Base-by-base conservation (phyloP, 2,329 filamentous ascomycete species). In the Colletotrichum sp. region DNA sequence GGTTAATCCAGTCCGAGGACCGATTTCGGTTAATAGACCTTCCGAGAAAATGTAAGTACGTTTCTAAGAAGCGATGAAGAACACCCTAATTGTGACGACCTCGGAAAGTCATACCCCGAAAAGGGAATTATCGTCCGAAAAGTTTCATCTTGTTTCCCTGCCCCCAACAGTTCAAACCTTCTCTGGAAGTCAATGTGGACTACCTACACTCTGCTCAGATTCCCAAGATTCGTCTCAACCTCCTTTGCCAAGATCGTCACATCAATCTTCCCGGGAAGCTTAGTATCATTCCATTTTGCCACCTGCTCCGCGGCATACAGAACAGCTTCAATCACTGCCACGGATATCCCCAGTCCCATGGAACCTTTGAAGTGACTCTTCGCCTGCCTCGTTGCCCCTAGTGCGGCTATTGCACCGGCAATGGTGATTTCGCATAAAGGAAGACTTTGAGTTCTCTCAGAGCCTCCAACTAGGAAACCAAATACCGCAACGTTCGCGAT, bases 121-220 rank as follows among this genome's bases (percentile, higher is more conserved):
- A 52, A 1, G 44, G 44, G n/a, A 52, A 52, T 21, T 21, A 52
- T 52, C 44, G 44, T 52, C 44, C n/a, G 44, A 52, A 52, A 49
- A 52, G 44, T 52, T 52, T 21, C 44, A 52, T 52, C 44, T 52
- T 52, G n/a, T 13, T 21, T 52, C 44, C n/a, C 1, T 52, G n/a
- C 44, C n/a, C 10, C 44, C 6, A 52, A 13, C 2, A 2, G 10
- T 52, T 13, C 44, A 52, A 52, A 52, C n/a, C 2, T 52, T 13
- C 9, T 13, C 6, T 6, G 0, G 10, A 52, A 52, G 16, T 52
- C 44, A 52, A 52, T 13, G 2, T 26, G 6, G 1, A 59, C 55
- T 26, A 1, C 2, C 55, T 59, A 26, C 13, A 26, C 3, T 16
- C 1, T 0, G 13, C 15, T 0, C 55, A 18, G 16, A 7, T 13